Conservation (phyloP, 1,284 basidiomycete genomes). For the Fomitiporia mediterranea region DNA sequence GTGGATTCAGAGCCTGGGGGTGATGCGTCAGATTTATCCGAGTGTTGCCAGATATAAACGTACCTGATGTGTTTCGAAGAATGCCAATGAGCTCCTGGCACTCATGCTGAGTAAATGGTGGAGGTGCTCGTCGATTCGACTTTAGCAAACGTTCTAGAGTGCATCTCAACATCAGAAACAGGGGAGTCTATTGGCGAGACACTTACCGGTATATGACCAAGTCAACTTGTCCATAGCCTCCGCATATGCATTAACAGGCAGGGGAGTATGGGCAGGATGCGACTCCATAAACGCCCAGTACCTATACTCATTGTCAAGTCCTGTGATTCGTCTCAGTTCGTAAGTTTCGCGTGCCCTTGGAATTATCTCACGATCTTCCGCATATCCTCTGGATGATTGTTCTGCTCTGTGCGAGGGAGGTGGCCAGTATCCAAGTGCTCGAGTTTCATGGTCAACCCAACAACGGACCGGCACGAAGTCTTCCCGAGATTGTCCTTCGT, state of each 20-base stretch:
- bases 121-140: conserved; percentile 44
- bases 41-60: conserved; percentile 3
- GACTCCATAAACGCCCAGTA: conserved; percentile 74
- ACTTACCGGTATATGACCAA: conserved; percentile 68
- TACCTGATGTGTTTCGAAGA: conserved; percentile 45
- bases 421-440: conserved; percentile 46
- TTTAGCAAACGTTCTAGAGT: conserved; percentile 59
- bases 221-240: conserved; percentile 69
- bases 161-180: neutral
- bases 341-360: neutral
- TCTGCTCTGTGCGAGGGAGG: conserved; percentile 27
- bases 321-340: conserved; percentile 30
- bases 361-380: conserved; percentile 52
- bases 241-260: conserved; percentile 45
- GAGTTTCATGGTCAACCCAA: conserved; percentile 62
- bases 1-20: conserved; percentile 35
- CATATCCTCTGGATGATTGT: conserved; percentile 2
- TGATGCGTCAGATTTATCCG: neutral
- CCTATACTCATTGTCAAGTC: conserved; percentile 63
- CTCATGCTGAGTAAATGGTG: conserved; percentile 68
- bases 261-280: conserved; percentile 61
- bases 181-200: neutral
- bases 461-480: conserved; percentile 39
- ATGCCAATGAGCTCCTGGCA: conserved; percentile 64
- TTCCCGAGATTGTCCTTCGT: conserved; percentile 26